Evolutionary conservation across 2,329 filamentous ascomycete genomes (phyloP), one percentile per base, ranked within the genome.

Genomic region (Aspergillus arachidicola): DNA sequence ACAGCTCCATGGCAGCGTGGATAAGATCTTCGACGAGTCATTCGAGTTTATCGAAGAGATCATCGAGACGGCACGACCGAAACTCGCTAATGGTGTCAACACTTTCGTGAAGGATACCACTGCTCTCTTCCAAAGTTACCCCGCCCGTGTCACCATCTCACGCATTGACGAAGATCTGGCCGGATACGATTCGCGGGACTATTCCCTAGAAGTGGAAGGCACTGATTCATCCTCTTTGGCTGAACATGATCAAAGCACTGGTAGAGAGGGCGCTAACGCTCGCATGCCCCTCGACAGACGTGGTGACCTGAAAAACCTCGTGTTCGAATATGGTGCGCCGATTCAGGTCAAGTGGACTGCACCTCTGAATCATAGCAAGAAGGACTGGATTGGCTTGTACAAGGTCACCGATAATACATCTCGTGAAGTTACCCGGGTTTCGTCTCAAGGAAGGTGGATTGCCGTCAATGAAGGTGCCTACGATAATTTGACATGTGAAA

Each of bases 301-400:
- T 6, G 83, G 83, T 68, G 83, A 88, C 48, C 87, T 91, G 71
- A 90, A 92, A 75, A 92, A 92, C 1, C 82, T 93, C 67, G 87
- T 89, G 0, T 91, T 97, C 59, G 90, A 96, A 75, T 99, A 97
- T 70, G 95, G 95, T 41, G 87, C 93, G 0, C 93, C 95, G 0
- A 92, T 99, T 75, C 91, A 86, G 69, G 92, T 98, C 66, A 91
- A 87, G 70, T 99, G 95, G 95, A 91, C 87, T 32, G 95, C 94
- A 0, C 94, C 95, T 0, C 84, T 88, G 43, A 92, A 93, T 68
- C 95, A 98, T 79, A 90, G 89, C 80, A 93, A 91, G 75, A 91
- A 90, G 72, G 95, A 99, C 77, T 99, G 95, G 95, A 89, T 99
- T 59, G 94, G 94, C 4, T 84, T 99, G 6, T 99, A 98, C 82